Evolutionary conservation across 225 moss, liverwort and hornwort genomes (phyloP).

Genomic region (Climacium dendroides): DNA sequence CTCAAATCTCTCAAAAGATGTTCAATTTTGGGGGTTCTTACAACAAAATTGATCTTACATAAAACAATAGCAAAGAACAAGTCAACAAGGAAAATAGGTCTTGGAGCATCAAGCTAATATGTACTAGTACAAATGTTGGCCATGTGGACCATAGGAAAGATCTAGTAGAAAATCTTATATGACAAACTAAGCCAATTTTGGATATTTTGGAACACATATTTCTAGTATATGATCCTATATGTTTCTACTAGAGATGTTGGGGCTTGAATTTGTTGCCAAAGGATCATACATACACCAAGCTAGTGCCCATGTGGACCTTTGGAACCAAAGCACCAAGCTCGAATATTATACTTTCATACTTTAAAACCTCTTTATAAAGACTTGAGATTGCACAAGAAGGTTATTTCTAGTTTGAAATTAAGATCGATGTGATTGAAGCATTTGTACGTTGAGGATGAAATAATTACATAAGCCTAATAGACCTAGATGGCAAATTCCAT

Average conservation of each 20-base stretch:
- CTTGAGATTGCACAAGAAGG: background rate
- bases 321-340: background rate
- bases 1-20: background rate
- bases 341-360: background rate
- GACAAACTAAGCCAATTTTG: background rate
- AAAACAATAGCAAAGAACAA: too few species aligned
- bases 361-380: background rate
- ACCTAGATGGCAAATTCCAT: background rate
- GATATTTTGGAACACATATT: background rate
- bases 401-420: background rate
- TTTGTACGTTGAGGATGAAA: background rate
- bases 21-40: too few species aligned
- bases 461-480: background rate
- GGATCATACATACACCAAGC: too few species aligned
- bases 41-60: too few species aligned
- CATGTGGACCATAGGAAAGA: background rate
- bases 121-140: too few species aligned
- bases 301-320: background rate
- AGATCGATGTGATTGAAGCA: accelerated
- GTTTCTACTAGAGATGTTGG: too few species aligned
- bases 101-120: too few species aligned
- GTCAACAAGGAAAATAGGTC: too few species aligned
- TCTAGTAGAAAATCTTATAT: background rate
- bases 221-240: background rate
- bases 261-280: too few species aligned